phyloP scores from a whole-genome alignment of 208 protist species.

The Trypanosoma melophagium region DNA sequence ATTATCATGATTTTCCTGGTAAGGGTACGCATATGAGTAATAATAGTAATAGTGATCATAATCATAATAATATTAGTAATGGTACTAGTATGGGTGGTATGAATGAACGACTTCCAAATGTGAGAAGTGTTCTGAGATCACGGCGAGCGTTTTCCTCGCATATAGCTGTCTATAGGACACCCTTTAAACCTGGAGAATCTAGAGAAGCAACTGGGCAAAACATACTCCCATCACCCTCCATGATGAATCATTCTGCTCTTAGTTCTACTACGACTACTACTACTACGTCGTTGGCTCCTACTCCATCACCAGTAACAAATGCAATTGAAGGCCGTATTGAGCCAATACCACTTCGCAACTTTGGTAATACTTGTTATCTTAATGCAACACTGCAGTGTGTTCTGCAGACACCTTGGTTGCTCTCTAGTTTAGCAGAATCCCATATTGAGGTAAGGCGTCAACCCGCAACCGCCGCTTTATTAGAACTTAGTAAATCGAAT shows the following conservation, averaged over 20 bases:
- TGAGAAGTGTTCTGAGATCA: too few relatives aligned
- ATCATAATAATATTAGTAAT: background rate
- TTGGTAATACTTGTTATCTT: slow-evolving; percentile 97
- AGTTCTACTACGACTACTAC: background rate
- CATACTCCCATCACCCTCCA: too few relatives aligned
- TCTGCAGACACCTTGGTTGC: slow-evolving; percentile 51
- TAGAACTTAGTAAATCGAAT: slow-evolving; percentile 33
- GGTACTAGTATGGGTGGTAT: background rate
- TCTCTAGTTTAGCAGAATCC: slow-evolving; percentile 31
- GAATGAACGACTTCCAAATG: too few relatives aligned
- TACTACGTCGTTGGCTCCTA: background rate
- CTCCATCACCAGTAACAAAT: background rate
- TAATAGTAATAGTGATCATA: background rate
- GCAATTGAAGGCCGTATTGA: background rate
- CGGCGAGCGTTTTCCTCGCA: too few relatives aligned
- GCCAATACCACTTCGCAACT: slow-evolving; percentile 74
- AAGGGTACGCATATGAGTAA: background rate
- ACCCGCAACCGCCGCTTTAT: slow-evolving; percentile 43
- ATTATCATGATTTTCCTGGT: background rate
- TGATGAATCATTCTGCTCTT: too few relatives aligned
- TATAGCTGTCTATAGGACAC: too few relatives aligned
- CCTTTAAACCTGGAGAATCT: too few relatives aligned
- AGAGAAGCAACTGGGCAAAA: too few relatives aligned
- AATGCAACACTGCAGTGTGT: slow-evolving; percentile 95
- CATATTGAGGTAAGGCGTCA: slow-evolving; percentile 9